Evolutionary conservation across 176 grass and related monocot species (phyloP).

Genomic region (Cenchrus fungigraminus): DNA sequence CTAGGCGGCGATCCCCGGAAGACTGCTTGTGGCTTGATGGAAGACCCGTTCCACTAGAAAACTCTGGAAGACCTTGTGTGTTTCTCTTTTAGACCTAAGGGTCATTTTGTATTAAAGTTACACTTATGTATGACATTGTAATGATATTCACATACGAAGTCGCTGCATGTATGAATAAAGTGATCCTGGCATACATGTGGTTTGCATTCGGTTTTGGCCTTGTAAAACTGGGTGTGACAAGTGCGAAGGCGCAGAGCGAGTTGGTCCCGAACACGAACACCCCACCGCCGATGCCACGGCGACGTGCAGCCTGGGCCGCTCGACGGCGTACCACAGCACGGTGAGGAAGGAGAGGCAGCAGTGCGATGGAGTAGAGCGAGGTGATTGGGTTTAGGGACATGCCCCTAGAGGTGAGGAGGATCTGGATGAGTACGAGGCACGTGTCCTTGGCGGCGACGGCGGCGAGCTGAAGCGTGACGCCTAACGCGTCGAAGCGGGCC

Average conservation of each 20-base stretch:
- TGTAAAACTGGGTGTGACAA: neutral
- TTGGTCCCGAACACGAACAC: conserved; percentile 76
- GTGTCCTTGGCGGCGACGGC: conserved; percentile 91
- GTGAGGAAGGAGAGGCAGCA: conserved; percentile 86
- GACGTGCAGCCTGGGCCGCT: conserved; percentile 71
- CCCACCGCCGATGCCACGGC: conserved; percentile 31
- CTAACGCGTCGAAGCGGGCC: conserved; percentile 65
- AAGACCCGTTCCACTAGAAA: too few relatives aligned
- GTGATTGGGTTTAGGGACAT: conserved; percentile 98
- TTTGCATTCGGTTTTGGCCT: too few relatives aligned
- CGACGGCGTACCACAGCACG: conserved; percentile 71
- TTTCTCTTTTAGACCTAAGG: too few relatives aligned
- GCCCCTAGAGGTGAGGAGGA: conserved; percentile 93
- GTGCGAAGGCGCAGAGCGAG: conserved; percentile 83
- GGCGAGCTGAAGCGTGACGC: conserved; percentile 78
- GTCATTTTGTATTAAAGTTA: too few relatives aligned
- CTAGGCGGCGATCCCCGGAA: too few relatives aligned
- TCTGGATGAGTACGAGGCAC: conserved; percentile 89
- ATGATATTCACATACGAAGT: too few relatives aligned
- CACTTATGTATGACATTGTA: too few relatives aligned
- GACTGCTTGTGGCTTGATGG: too few relatives aligned
- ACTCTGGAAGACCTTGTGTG: too few relatives aligned
- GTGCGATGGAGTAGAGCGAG: conserved; percentile 92
- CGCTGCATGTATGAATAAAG: too few relatives aligned
- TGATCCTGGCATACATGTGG: too few relatives aligned